Base-by-base conservation (phyloP, 768 basidiomycete species). In the Mycena galopus region DNA sequence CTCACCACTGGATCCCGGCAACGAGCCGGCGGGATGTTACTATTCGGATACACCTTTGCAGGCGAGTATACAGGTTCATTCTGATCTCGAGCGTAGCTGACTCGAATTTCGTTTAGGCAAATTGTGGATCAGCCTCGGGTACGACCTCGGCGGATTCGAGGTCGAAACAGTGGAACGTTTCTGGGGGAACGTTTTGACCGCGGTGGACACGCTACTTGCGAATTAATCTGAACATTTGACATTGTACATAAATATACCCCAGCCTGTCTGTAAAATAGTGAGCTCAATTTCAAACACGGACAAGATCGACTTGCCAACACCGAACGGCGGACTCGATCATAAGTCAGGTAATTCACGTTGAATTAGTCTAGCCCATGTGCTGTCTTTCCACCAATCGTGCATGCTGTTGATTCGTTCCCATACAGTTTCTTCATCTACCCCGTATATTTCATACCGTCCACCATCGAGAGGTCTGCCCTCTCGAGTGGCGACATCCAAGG, bases 301-400 rank as follows among this genome's bases (percentile, higher is more conserved):
- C 37, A 42, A 50, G 50, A 8, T 27, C 59, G 35, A 50, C 33
- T 59, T 3, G 30, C 53, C 27, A 32, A 42, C 50, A 29, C 19
- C 32, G 14, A 51, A 51, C 30, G 44, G 37, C 16, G 7, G 17
- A 68, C 59, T 35, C 75, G 82, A 88, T 76, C 82, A 89, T 67
- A 86, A 69, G 82, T 96, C 96, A n/a, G 95, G 95, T 65, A 96
- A 81, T 81, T 97, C 95, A 79, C 96, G 86, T 74, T 92, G 91
- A 77, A 95, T 89, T 65, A 97, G 82, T 70, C 96, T 85, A 44
- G 86, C 90, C 95, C 95, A 97, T 60, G 95, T 97, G 72, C 90
- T 94, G 77, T 96, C 94, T 78, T 90, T 95, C 96, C 96, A 97
- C 95, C 94, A 95, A 47, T 95, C 94, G 23, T 93, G 90, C 92